Evolutionary conservation across 768 basidiomycete genomes (phyloP).

Genomic region (Botryobasidium botryosum): DNA sequence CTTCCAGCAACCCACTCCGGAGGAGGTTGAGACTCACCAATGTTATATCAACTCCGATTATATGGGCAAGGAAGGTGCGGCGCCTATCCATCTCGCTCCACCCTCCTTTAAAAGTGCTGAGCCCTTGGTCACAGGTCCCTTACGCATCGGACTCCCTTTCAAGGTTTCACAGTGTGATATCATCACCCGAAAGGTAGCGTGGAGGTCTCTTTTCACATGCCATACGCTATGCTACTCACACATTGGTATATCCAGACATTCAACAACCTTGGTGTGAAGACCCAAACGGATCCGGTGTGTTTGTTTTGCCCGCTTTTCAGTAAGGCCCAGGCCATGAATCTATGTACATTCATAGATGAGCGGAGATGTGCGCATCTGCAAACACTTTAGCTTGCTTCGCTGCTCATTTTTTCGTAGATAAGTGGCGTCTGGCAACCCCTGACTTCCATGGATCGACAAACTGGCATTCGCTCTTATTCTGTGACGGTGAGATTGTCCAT

Average conservation of each 20-base stretch:
- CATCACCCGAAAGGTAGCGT: not conserved
- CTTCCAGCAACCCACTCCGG: no score
- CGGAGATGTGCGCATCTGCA: no score
- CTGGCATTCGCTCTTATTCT: conserved; percentile 17
- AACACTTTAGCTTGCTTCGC: no score
- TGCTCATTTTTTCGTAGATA: conserved; percentile 8
- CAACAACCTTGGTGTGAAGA: conserved; percentile 9
- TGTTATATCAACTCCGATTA: no score
- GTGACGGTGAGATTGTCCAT: conserved; percentile 17
- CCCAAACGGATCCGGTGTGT: conserved; percentile 7
- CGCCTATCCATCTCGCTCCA: not conserved
- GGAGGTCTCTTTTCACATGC: no score
- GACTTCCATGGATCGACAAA: conserved; percentile 1
- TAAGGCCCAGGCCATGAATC: no score
- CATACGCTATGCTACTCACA: not conserved
- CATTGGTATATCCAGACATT: no score
- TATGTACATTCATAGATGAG: no score
- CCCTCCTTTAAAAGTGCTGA: conserved; percentile 2
- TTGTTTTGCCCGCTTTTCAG: no score
- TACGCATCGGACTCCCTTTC: conserved; percentile 10
- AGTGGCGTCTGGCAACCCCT: no score
- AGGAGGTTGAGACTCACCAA: no score
- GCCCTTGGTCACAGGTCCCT: conserved; percentile 4
- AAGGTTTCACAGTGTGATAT: conserved; percentile 1
- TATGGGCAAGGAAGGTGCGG: conserved; percentile 8